Percentiles rank a stretch among this genome's conserved stretches.
Evolutionary conservation across 306 rosid genomes (phyloP).

Genomic region (Gillenia trifoliata): DNA sequence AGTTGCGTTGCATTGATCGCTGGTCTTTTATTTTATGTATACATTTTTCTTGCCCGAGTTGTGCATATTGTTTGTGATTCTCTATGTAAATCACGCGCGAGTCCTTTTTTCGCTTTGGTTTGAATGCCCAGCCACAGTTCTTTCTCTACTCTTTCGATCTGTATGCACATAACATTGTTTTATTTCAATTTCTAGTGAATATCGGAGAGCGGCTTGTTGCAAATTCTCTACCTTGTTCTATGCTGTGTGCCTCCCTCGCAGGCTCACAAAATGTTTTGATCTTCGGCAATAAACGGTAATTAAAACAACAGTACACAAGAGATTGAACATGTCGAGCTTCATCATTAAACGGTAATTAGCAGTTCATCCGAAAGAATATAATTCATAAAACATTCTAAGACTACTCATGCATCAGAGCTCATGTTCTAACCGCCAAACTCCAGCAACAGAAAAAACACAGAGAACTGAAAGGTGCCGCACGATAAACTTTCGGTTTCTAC

Average conservation of each 20-base stretch:
- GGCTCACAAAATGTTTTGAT: not conserved
- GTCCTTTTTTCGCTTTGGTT: slow-evolving; percentile 34
- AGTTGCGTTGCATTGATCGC: slow-evolving; percentile 20
- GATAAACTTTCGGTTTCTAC: not conserved
- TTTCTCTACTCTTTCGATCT: slow-evolving; percentile 24
- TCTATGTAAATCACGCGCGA: slow-evolving; percentile 47
- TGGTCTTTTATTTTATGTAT: slow-evolving; percentile 15
- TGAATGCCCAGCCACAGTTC: slow-evolving; percentile 38
- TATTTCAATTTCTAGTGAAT: not conserved
- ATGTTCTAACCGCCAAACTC: not conserved
- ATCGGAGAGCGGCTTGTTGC: not conserved
- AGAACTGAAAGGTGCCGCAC: too few relatives aligned
- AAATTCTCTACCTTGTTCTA: not conserved
- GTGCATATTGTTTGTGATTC: slow-evolving; percentile 61
- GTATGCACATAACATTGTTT: not conserved
- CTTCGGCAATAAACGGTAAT: not conserved
- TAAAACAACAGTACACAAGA: not conserved
- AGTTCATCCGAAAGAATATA: not conserved
- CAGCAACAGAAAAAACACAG: too few relatives aligned
- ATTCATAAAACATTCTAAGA: not conserved
- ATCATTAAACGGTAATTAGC: too few relatives aligned
- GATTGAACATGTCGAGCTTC: not conserved
- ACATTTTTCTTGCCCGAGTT: slow-evolving; percentile 47
- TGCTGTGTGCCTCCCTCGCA: too few relatives aligned
- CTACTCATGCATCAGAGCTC: not conserved